Evolutionary conservation across 345 rosid genomes (phyloP).

Genomic region (Euphorbia lathyris): DNA sequence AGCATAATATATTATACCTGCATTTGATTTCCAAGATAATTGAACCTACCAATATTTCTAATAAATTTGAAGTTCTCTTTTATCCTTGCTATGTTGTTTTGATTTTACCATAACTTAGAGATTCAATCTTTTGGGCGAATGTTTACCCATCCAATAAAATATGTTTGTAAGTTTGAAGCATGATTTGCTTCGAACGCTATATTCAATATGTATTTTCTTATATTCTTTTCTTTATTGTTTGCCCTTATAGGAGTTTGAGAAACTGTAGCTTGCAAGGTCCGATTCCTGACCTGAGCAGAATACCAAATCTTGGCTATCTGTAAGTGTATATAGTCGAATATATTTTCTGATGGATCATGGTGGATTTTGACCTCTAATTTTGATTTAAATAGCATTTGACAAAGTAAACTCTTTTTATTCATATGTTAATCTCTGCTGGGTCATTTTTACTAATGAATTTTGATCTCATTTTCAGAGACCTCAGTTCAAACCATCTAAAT

Average conservation of each 20-base stretch:
- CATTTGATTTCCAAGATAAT: no score
- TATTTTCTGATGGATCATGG: not conserved
- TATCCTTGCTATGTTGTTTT: not conserved
- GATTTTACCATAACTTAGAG: not conserved
- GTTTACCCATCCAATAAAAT: not conserved
- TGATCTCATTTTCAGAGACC: constrained; percentile 57
- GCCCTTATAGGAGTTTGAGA: constrained; percentile 71
- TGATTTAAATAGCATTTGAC: no score
- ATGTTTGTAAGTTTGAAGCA: constrained; percentile 9
- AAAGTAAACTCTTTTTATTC: not conserved
- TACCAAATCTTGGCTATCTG: constrained; percentile 79
- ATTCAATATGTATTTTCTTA: not conserved
- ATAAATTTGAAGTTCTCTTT: not conserved
- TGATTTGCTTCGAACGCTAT: not conserved
- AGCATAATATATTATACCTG: no score
- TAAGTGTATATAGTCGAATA: constrained; percentile 36
- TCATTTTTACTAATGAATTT: constrained; percentile 1
- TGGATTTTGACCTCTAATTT: not conserved
- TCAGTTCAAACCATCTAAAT: constrained; percentile 70
- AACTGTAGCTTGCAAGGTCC: constrained; percentile 85
- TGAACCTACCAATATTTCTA: no score
- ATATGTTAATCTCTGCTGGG: not conserved
- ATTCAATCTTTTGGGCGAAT: no score
- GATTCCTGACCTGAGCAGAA: constrained; percentile 79
- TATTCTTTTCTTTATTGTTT: constrained; percentile 14